Evolutionary conservation across 495 filamentous ascomycete genomes (phyloP).

Genomic region (Hyaloscypha hepaticicola): DNA sequence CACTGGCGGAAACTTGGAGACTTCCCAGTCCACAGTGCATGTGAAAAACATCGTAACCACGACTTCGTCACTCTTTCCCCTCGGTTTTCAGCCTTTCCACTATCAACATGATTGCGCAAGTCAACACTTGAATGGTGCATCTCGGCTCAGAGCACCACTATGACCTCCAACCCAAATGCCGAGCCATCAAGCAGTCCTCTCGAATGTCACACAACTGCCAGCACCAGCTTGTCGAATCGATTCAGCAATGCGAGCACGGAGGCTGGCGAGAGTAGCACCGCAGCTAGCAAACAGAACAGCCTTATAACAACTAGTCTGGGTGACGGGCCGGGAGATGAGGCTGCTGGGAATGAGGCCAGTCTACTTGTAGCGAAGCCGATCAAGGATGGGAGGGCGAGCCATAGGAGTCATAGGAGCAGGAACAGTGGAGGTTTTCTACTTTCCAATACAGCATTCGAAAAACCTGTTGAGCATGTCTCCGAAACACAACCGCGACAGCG

Average conservation of each 20-base stretch:
- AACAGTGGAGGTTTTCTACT: conserved; percentile 33
- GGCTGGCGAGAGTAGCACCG: conserved; percentile 28
- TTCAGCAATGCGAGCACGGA: conserved; percentile 22
- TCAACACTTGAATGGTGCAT: not conserved
- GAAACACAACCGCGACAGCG: conserved; percentile 2
- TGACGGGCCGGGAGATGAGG: conserved; percentile 4
- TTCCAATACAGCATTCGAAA: conserved; percentile 24
- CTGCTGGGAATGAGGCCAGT: not conserved
- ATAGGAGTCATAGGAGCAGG: conserved; percentile 31
- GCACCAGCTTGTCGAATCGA: conserved; percentile 16
- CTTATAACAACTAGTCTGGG: conserved; percentile 2
- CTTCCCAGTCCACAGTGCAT: not conserved
- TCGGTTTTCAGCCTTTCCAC: not conserved
- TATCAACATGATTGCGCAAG: not conserved
- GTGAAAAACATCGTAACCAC: not conserved
- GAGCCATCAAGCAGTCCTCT: not conserved
- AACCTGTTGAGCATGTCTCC: not conserved
- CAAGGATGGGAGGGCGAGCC: conserved; percentile 25
- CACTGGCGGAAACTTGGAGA: not conserved
- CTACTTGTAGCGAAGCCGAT: conserved; percentile 2
- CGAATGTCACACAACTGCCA: conserved; percentile 19
- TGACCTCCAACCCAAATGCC: conserved; percentile 23
- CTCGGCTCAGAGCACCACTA: conserved; percentile 24
- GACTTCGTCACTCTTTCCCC: not conserved
- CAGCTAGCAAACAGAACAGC: conserved; percentile 25